These are phyloP conservation scores for Meira miltonrushii DNA, from an alignment of 1,284 basidiomycete genomes.

Conservation along the genomic window DNA sequence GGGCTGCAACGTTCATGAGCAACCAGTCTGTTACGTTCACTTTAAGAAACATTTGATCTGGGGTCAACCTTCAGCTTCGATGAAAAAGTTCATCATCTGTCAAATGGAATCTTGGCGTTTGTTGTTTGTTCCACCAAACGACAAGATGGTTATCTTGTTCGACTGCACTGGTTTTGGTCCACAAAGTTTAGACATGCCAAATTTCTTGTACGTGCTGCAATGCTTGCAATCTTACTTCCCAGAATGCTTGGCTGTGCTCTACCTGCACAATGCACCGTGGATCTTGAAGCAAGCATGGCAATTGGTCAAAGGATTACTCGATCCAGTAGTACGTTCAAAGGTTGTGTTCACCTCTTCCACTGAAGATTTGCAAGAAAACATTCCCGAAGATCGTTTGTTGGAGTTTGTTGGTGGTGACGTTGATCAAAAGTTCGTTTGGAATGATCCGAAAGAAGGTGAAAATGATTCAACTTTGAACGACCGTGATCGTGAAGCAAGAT, in stretches of 20 bases:
- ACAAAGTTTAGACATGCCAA: slow-evolving; percentile 25
- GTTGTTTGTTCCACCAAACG: slow-evolving; percentile 49
- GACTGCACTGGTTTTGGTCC: slow-evolving; percentile 49
- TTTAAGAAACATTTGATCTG: slow-evolving; percentile 43
- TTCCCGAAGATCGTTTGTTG: slow-evolving; percentile 8
- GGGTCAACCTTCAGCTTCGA: slow-evolving; percentile 48
- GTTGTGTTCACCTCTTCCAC: slow-evolving; percentile 30
- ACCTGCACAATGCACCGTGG: slow-evolving; percentile 54
- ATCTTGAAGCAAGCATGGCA: slow-evolving; percentile 50
- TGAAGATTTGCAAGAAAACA: slow-evolving; percentile 30
- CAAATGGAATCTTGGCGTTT: slow-evolving; percentile 52
- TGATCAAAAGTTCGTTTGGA: slow-evolving; percentile 26
- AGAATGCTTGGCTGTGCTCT: slow-evolving; percentile 51
- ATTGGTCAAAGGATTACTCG: slow-evolving; percentile 11
- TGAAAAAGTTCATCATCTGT: slow-evolving; percentile 51
- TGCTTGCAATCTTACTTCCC: slow-evolving; percentile 53
- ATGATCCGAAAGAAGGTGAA: slow-evolving; percentile 41
- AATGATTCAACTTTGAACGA: slow-evolving; percentile 42
- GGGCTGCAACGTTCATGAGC: slow-evolving; percentile 48
- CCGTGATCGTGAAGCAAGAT: slow-evolving; percentile 37
- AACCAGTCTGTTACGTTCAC: slow-evolving; percentile 50
- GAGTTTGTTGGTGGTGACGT: slow-evolving; percentile 14
- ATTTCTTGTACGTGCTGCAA: slow-evolving; percentile 29
- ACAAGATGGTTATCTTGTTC: slow-evolving; percentile 52
- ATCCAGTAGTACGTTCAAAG: slow-evolving; percentile 12